phyloP scores from a whole-genome alignment of 176 grass and related monocot genomes.

The Pharus latifolius region DNA sequence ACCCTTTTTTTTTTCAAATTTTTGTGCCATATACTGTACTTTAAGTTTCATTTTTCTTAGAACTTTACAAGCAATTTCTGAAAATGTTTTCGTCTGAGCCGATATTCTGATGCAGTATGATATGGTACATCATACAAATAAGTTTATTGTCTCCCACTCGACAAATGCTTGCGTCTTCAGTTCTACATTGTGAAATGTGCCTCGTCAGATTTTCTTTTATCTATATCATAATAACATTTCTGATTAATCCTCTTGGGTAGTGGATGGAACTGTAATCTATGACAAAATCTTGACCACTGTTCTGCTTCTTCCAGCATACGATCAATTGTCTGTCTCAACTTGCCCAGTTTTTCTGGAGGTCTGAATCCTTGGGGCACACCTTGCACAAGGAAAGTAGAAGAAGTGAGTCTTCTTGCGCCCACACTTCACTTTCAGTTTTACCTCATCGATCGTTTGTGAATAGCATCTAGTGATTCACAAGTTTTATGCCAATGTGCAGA shows the following conservation, averaged over 20 bases:
- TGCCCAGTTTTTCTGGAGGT: constrained; percentile 73
- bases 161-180: background rate
- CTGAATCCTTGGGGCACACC: constrained; percentile 64
- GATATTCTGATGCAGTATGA: too few species aligned
- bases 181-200: background rate
- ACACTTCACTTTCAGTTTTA: too few species aligned
- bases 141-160: background rate
- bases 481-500: constrained; percentile 28
- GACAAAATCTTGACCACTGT: background rate
- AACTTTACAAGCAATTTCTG: too few species aligned
- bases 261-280: background rate
- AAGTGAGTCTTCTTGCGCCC: constrained; percentile 22
- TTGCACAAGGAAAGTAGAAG: constrained; percentile 20
- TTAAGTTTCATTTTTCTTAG: too few species aligned
- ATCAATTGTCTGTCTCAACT: constrained; percentile 61
- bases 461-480: background rate
- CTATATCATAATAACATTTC: background rate
- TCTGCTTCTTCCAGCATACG: constrained; percentile 41
- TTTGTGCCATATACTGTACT: background rate
- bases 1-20: background rate
- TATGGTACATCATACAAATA: background rate
- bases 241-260: background rate
- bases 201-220: background rate
- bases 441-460: too few species aligned
- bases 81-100: too few species aligned